Conservation (phyloP, 768 basidiomycete species). For the Tricholoma flavovirens region DNA sequence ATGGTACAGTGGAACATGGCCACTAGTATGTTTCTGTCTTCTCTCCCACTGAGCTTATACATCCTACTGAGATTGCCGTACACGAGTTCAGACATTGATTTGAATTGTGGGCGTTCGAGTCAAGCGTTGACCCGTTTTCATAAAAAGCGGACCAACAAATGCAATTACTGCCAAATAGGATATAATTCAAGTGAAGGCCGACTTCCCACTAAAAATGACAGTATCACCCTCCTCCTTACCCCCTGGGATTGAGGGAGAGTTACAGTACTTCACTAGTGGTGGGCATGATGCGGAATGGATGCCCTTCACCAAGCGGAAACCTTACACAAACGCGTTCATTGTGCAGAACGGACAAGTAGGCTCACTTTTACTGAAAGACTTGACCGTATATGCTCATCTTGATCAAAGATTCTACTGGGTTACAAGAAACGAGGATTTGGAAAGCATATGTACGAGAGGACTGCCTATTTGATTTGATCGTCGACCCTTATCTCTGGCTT, state of each 20-base stretch:
- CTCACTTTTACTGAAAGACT: background rate
- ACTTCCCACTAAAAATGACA: background rate
- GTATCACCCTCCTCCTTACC: slow-evolving; percentile 18
- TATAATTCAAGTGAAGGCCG: too few species aligned
- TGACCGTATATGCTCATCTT: slow-evolving; percentile 2
- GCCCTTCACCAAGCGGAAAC: slow-evolving; percentile 31
- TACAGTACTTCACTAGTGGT: slow-evolving; percentile 25
- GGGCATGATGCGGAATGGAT: slow-evolving; percentile 47
- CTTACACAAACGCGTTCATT: slow-evolving; percentile 72
- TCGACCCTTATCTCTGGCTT: background rate
- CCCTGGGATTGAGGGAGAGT: slow-evolving; percentile 37
- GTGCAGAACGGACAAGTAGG: slow-evolving; percentile 45
- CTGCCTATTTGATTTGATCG: background rate
- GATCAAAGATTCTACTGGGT: slow-evolving; percentile 57
- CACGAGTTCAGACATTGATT: background rate
- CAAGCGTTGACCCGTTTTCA: background rate
- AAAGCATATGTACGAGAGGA: slow-evolving; percentile 41
- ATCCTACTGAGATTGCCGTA: background rate
- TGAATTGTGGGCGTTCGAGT: too few species aligned
- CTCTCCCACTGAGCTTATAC: background rate
- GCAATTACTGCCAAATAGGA: background rate
- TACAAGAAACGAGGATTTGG: slow-evolving; percentile 81
- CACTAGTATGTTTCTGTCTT: background rate
- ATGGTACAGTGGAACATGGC: too few species aligned
- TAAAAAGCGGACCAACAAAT: background rate